Evolutionary conservation across 2,329 filamentous ascomycete genomes (phyloP), one percentile per base, ranked within the genome.

Genomic region (Fusarium sublunatum): DNA sequence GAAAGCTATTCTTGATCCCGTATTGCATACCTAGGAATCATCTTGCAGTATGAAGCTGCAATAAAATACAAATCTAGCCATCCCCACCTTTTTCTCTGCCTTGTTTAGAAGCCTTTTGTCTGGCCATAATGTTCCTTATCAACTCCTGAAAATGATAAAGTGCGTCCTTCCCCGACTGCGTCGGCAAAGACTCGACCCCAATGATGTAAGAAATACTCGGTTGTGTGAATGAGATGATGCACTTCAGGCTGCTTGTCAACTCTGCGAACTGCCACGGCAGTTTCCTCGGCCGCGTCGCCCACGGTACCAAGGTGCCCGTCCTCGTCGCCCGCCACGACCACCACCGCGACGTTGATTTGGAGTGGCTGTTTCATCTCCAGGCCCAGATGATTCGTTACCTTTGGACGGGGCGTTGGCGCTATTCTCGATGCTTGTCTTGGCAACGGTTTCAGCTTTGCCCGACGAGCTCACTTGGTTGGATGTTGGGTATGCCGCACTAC

Each of bases 221-320:
- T 25, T 22, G 32, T 31, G 10, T 13, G 4, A 28, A 5, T 35
- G 24, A 25, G 9, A 15, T 52, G 26, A 15, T 25, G 31, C 15
- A 15, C 19, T 32, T 67, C 34, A 59, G 19, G 52, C 34, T 36
- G 40, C 24, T 34, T 55, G 46, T 12, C 38, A 11, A 25, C 22
- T 42, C 35, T 35, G 52, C 29, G 45, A 29, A 12, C 47, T 45
- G 40, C 54, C 48, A 19, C 66, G 64, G 49, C 49, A 47, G 25
- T 35, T 46, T 44, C 64, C 66, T 46, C 72, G 69, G 24, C 65
- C 64, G n/a, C 72, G 67, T 40, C 70, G 71, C 24, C 70, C 70
- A 28, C 72, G 71, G 32, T 58, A 53, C 61, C 72, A 70, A n/a
- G 56, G 53, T 13, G 56, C 43, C 57, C 67, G 68, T 39, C 71